A percentile compares a stretch with the other conserved stretches of the same genome.
These are phyloP conservation scores for Debaryomyces psychrophilus DNA, from an alignment of 1,139 yeast genomes.

Conservation along the genomic window DNA sequence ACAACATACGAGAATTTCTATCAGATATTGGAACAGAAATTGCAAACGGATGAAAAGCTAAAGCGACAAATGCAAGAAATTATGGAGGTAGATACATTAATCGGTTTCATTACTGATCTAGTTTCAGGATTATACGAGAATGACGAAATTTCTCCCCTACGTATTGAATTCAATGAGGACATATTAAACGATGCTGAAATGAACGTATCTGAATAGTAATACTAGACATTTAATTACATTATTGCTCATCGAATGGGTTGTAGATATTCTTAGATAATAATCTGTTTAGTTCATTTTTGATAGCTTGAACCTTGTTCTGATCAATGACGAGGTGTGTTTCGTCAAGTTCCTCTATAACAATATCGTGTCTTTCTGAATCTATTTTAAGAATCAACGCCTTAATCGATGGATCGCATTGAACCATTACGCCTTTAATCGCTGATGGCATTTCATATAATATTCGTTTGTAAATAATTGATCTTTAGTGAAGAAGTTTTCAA, in stretches of 20 bases:
- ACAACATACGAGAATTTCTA: constrained; percentile 38
- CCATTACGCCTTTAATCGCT: constrained; percentile 50
- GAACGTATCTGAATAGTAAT: constrained; percentile 5
- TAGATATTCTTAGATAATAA: constrained; percentile 80
- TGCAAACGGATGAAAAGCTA: constrained; percentile 17
- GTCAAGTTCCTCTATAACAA: constrained; percentile 82
- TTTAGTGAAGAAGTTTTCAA: background rate
- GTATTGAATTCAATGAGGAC: constrained; percentile 26
- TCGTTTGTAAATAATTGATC: background rate
- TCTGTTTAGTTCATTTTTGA: constrained; percentile 75
- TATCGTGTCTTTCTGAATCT: constrained; percentile 71
- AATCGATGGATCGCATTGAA: constrained; percentile 85
- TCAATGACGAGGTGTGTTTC: constrained; percentile 87
- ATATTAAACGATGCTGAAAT: constrained; percentile 22
- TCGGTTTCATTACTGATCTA: constrained; percentile 41
- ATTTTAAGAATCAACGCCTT: constrained; percentile 81
- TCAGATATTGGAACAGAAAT: constrained; percentile 21
- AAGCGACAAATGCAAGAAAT: constrained; percentile 36
- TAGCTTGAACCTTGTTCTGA: constrained; percentile 69
- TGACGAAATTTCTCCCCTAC: constrained; percentile 16
- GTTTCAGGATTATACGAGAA: constrained; percentile 24
- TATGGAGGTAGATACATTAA: constrained; percentile 61
- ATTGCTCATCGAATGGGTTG: constrained; percentile 79
- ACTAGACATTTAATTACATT: constrained; percentile 13
- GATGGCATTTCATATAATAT: constrained; percentile 39